phyloP scores from a whole-genome alignment of 2,329 filamentous ascomycete species.

The Fusarium penzigii region DNA sequence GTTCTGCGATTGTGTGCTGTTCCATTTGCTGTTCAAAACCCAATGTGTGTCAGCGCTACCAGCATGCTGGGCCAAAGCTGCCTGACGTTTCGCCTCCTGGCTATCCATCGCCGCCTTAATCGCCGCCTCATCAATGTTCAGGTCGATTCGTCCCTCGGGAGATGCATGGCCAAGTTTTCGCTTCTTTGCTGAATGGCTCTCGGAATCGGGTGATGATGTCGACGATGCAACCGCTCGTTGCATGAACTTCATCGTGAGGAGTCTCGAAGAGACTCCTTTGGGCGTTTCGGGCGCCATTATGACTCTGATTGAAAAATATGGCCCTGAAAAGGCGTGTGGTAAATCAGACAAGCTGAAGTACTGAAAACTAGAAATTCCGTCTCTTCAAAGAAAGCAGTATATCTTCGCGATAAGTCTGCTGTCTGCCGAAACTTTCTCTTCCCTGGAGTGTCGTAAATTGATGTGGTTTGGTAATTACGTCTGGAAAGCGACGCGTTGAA shows the following conservation, averaged over 20 bases:
- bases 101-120: slow-evolving; percentile 65
- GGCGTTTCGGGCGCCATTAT: slow-evolving; percentile 54
- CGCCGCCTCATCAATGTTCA: slow-evolving; percentile 56
- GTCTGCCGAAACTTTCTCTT: too few relatives aligned
- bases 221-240: slow-evolving; percentile 74
- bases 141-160: slow-evolving; percentile 39
- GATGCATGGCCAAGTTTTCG: slow-evolving; percentile 50
- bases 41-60: slow-evolving; percentile 71
- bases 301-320: neutral
- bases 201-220: slow-evolving; percentile 47
- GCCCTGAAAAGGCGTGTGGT: neutral
- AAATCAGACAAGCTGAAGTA: neutral
- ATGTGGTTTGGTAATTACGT: neutral
- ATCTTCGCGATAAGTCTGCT: too few relatives aligned
- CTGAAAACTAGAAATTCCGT: neutral
- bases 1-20: slow-evolving; percentile 26
- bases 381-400: too few relatives aligned
- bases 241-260: slow-evolving; percentile 98
- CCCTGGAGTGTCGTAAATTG: too few relatives aligned
- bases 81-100: slow-evolving; percentile 66
- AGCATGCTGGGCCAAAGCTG: slow-evolving; percentile 62
- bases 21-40: slow-evolving; percentile 60
- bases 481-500: neutral
- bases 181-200: slow-evolving; percentile 62
- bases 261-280: slow-evolving; percentile 78